These are phyloP conservation scores for Coemansia sp. DNA, from an alignment of 192 early-diverging fungal species.

Conservation along the genomic window DNA sequence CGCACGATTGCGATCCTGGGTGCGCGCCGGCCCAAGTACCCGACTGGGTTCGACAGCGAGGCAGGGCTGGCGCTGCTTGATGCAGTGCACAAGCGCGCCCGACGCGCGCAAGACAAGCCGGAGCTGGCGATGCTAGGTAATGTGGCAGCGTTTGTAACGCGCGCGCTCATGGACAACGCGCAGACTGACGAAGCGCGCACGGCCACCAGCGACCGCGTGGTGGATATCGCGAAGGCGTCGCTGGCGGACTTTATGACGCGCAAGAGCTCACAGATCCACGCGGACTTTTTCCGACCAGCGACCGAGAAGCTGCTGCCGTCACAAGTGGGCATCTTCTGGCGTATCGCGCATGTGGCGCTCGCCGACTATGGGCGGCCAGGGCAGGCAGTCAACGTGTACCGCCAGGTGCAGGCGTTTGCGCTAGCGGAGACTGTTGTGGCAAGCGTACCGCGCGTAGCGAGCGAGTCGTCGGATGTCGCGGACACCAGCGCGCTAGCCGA, in stretches of 20 bases:
- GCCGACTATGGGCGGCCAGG: slow-evolving; percentile 54
- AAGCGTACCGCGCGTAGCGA: slow-evolving; percentile 6
- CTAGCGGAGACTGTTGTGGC: slow-evolving; percentile 21
- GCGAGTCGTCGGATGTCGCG: slow-evolving; percentile 8
- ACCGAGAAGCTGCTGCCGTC: slow-evolving; percentile 16
- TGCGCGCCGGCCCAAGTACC: slow-evolving; percentile 64
- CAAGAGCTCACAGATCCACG: slow-evolving; percentile 68
- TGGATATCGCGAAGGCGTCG: slow-evolving; percentile 57
- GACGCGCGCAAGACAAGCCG: slow-evolving; percentile 58
- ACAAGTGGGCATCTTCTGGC: slow-evolving; percentile 61
- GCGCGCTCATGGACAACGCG: slow-evolving; percentile 55
- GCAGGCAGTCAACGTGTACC: slow-evolving; percentile 61
- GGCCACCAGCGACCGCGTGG: slow-evolving; percentile 39
- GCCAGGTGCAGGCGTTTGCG: slow-evolving; percentile 62
- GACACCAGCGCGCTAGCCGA: not conserved
- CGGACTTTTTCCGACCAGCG: slow-evolving; percentile 61
- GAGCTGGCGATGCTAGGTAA: slow-evolving; percentile 57
- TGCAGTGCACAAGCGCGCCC: slow-evolving; percentile 72
- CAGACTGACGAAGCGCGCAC: not conserved
- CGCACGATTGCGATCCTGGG: slow-evolving; percentile 66
- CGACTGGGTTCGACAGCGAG: slow-evolving; percentile 57
- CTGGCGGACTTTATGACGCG: slow-evolving; percentile 73
- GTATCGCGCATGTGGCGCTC: slow-evolving; percentile 58
- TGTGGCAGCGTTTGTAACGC: slow-evolving; percentile 60
- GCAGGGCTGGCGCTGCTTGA: slow-evolving; percentile 60